Evolutionary conservation across 1,139 yeast genomes (phyloP), one percentile per base, ranked within the genome.

Genomic region (Nakaseomyces kungkrabaensis): DNA sequence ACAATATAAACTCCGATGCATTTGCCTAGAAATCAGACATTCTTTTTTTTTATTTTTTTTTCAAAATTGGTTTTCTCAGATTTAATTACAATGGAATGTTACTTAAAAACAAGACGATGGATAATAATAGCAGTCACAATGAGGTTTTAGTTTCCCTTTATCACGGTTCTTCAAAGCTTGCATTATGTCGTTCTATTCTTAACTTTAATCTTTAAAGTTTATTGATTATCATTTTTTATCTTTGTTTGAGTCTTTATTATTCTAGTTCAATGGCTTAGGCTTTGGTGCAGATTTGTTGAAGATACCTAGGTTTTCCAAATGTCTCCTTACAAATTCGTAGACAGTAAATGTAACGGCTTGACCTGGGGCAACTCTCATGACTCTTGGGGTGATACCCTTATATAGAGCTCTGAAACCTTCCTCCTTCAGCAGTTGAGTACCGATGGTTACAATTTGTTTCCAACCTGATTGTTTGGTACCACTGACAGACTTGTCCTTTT

Each of bases 281-380:
- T 53, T 53, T 7, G 45, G 48, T 9, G 44, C 44, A 38, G 49
- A 48, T 11, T 33, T 40, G 25, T 32, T 50, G 47, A 56, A 52
- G n/a, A 61, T 6, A 3, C 63, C 63, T 51, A 75, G 59, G 49
- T 69, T 69, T 56, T 79, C 87, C 67, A 90, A 75, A 49, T 76
- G 72, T 37, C 76, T 79, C 70, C 90, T 85, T 68, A 89, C 85
- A 66, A 76, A 84, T 71, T 92, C 98, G 70, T 92, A 92, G 46
- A 92, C 96, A 6, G 97, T 92, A 72, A 92, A 92, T 22, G 97
- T 94, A 51, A 92, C 97, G 51, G 97, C 97, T 72, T 92, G 98
- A 55, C 98, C 98, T 26, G 98, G 97, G 17, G 98, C 98, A 51
- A 92, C 98, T 73, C 98, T 85, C 95, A 92, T 89, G 61, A 92